Evolutionary conservation across 208 protist species (phyloP), one percentile per base, ranked within the genome.

Genomic region (Crithidia thermophila): DNA sequence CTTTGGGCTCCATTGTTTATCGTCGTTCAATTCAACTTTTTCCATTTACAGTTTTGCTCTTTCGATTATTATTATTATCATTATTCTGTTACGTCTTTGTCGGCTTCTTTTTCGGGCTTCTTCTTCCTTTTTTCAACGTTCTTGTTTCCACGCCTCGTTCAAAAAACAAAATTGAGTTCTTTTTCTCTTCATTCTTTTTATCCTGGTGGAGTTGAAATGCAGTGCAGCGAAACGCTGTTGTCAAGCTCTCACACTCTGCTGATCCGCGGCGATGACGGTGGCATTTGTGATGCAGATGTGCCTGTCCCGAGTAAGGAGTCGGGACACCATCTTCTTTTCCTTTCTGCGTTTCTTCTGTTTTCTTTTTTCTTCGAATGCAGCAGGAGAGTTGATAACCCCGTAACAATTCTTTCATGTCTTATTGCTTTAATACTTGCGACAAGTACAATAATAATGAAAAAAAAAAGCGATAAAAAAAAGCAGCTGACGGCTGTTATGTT

Each of bases 21-120:
- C 21, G 39, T 49, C n/a, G 39, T 49, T 46, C 25, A 30, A 61
- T 61, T 61, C 55, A 61, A 61, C 39, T 61, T 34, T 61, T 36
- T 13, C n/a, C n/a, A n/a, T n/a, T n/a, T n/a, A n/a, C n/a, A n/a
- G n/a, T n/a, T 46, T 46, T 46, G 13, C 39, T 34, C 36, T 49
- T 61, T 21, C 23, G 30, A 20, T 42, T 45, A n/a, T n/a, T n/a
- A n/a, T n/a, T n/a, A n/a, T n/a, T n/a, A n/a, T n/a, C n/a, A n/a
- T n/a, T n/a, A n/a, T n/a, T n/a, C n/a, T n/a, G n/a, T n/a, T n/a
- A n/a, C n/a, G n/a, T n/a, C n/a, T n/a, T n/a, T n/a, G n/a, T n/a
- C n/a, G n/a, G n/a, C n/a, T 42, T 28, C 5, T 42, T 3, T 42
- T 8, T 33, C 53, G 23, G 4, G 30, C 25, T 20, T 49, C 6